Conservation (phyloP, 2,329 filamentous ascomycete genomes). For the Sporothrix protearum region DNA sequence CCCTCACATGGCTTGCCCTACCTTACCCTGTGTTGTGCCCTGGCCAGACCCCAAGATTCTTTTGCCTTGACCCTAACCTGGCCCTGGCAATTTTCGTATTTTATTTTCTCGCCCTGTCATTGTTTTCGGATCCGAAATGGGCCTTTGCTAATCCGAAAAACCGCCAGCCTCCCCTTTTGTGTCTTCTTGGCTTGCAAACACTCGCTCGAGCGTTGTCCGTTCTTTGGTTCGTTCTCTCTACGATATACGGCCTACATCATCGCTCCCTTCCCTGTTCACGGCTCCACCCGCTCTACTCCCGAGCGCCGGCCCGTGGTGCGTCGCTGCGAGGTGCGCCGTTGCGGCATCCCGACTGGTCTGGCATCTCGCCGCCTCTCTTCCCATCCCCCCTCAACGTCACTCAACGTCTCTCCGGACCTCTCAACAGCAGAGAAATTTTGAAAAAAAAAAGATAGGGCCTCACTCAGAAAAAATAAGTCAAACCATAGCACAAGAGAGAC, state of each 20-base stretch:
- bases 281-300: conserved; percentile 4
- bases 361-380: not conserved
- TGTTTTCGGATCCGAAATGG: conserved; percentile 22
- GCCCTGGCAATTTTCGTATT: not conserved
- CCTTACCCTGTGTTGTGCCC: not conserved
- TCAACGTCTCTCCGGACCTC: not conserved
- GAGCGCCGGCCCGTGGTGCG: not conserved
- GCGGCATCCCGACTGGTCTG: not conserved
- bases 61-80: not conserved
- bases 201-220: not conserved
- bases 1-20: conserved; percentile 1
- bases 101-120: not conserved
- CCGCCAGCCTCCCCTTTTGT: not conserved
- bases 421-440: not conserved
- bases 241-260: not conserved
- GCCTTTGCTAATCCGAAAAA: conserved; percentile 19
- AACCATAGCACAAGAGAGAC: not conserved
- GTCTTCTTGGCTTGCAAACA: conserved; percentile 2
- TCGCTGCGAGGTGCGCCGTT: not conserved
- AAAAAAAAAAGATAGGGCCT: not conserved
- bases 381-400: not conserved
- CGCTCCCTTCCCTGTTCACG: not conserved
- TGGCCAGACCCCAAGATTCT: not conserved
- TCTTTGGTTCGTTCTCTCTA: not conserved
- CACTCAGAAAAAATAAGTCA: not conserved